phyloP scores from a whole-genome alignment of 2,329 filamentous ascomycete species.

The Beauveria scarabaeidicola region DNA sequence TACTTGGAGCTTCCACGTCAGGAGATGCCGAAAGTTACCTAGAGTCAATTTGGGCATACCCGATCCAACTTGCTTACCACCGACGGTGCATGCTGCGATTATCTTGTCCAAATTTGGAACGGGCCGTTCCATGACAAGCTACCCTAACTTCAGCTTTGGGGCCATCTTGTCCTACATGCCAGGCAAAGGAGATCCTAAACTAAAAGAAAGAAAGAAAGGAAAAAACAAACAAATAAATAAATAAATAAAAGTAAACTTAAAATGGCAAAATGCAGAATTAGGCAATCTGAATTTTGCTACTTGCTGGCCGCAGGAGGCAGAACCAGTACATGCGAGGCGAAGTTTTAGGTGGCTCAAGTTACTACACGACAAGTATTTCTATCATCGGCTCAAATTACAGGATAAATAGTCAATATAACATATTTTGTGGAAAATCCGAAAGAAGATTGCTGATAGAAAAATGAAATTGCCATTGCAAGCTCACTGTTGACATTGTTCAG shows the following conservation, averaged over 20 bases:
- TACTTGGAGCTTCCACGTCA: background rate
- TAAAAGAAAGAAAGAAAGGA: background rate
- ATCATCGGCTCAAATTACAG: background rate
- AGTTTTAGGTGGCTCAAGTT: background rate
- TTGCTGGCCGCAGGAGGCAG: background rate
- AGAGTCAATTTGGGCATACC: background rate
- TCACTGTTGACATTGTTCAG: background rate
- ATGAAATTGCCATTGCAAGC: background rate
- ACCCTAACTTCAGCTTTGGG: background rate
- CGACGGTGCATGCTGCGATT: background rate
- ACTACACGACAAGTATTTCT: background rate
- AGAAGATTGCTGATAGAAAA: background rate
- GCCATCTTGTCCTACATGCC: too few relatives aligned
- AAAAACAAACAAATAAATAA: background rate
- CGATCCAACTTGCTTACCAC: background rate
- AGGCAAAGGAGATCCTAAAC: background rate
- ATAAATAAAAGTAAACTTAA: background rate
- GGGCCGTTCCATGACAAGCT: background rate
- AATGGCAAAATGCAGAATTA: background rate
- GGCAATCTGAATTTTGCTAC: background rate
- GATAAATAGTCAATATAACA: background rate
- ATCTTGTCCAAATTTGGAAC: background rate
- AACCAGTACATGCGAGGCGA: background rate
- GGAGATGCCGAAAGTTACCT: background rate
- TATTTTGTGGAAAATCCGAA: background rate